phyloP scores from a whole-genome alignment of 345 rosid species.

The Aquilaria malaccensis region DNA sequence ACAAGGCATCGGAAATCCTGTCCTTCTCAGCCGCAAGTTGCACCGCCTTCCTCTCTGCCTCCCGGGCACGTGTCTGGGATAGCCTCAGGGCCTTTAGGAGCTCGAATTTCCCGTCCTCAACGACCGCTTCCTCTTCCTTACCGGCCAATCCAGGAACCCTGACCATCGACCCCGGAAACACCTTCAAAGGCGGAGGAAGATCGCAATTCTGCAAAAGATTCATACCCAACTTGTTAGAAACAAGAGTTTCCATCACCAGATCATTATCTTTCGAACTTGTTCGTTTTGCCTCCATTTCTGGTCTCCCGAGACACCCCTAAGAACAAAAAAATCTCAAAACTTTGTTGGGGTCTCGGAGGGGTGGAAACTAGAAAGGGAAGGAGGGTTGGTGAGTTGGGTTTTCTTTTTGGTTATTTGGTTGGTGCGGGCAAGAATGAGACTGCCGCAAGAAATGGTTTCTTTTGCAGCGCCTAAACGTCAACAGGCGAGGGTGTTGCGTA shows the following conservation, averaged over 20 bases:
- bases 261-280: constrained; percentile 15
- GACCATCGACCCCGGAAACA: constrained; percentile 20
- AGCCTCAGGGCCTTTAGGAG: constrained; percentile 51
- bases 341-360: constrained; percentile 9
- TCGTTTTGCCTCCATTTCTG: constrained; percentile 7
- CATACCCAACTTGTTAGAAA: constrained; percentile 12
- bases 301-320: constrained; percentile 14
- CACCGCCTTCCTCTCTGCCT: constrained; percentile 47
- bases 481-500: too few species aligned
- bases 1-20: constrained; percentile 22
- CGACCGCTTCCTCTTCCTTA: constrained; percentile 12
- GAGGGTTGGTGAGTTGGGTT: constrained; percentile 13
- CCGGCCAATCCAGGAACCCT: too few species aligned
- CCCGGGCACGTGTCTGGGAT: constrained; percentile 63
- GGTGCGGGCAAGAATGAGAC: neutral
- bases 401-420: too few species aligned
- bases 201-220: constrained; percentile 48
- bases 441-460: constrained; percentile 17
- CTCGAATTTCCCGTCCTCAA: constrained; percentile 29
- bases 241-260: constrained; percentile 17
- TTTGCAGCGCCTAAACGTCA: too few species aligned
- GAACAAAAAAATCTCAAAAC: neutral
- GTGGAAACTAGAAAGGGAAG: neutral
- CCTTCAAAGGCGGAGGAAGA: constrained; percentile 50
- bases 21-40: constrained; percentile 36